Conservation (phyloP, 768 basidiomycete genomes). For the Lactarius hengduanensis region DNA sequence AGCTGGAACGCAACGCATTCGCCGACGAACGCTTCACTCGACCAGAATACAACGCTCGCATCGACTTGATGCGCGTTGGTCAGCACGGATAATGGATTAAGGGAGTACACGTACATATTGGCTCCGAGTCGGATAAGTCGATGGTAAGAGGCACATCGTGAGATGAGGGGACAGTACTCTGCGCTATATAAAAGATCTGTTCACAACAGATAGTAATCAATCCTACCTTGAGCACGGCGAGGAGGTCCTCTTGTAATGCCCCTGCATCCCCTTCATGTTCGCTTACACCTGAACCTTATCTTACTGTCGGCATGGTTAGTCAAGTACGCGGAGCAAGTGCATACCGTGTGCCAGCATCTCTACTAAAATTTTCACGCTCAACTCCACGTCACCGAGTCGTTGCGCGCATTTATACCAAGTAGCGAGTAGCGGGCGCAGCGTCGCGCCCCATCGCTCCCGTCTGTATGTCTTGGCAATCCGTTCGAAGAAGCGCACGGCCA, state of each 20-base stretch:
- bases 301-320: background rate
- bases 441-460: constrained; percentile 74
- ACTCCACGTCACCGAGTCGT: constrained; percentile 71
- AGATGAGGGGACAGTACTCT: constrained; percentile 71
- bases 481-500: constrained; percentile 91
- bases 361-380: constrained; percentile 70
- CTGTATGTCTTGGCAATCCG: constrained; percentile 87
- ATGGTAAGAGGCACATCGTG: constrained; percentile 57
- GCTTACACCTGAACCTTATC: constrained; percentile 34
- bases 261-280: constrained; percentile 47
- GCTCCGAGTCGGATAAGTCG: constrained; percentile 60
- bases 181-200: background rate
- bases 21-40: constrained; percentile 55
- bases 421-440: constrained; percentile 71
- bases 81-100: constrained; percentile 19
- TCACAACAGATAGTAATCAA: background rate
- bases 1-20: constrained; percentile 75
- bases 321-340: background rate
- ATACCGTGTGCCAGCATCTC: constrained; percentile 84
- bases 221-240: constrained; percentile 69
- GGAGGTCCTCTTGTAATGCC: constrained; percentile 63
- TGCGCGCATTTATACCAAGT: constrained; percentile 86
- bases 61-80: constrained; percentile 49
- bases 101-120: constrained; percentile 52
- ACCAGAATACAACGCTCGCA: constrained; percentile 70